These are phyloP conservation scores for Theileria orientalis DNA, from an alignment of 169 alveolate genomes.

Conservation along the genomic window DNA sequence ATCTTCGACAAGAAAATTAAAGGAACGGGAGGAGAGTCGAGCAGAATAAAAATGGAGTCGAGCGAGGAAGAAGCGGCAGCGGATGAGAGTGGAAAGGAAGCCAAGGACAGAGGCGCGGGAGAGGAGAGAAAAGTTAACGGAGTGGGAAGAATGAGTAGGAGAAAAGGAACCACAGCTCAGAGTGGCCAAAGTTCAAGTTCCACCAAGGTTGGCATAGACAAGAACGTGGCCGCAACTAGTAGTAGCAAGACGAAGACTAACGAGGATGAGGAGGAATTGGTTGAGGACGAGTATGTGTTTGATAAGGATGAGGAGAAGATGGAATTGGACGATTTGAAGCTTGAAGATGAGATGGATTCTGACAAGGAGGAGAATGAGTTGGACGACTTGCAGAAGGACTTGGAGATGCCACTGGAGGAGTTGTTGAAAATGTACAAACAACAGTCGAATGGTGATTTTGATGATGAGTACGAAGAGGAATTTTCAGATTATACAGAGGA, in stretches of 20 bases:
- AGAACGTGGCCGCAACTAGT: not conserved
- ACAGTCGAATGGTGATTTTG: constrained; percentile 12
- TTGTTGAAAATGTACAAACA: constrained; percentile 34
- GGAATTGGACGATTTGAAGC: constrained; percentile 36
- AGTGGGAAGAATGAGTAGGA: not conserved
- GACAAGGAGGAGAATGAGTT: constrained; percentile 46
- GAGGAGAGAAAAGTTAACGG: no score
- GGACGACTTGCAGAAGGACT: constrained; percentile 40
- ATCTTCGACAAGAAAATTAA: constrained; percentile 5
- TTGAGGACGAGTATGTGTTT: constrained; percentile 40
- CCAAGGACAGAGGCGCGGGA: not conserved
- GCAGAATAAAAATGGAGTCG: not conserved
- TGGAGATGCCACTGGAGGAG: constrained; percentile 54
- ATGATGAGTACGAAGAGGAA: not conserved
- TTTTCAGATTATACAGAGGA: not conserved
- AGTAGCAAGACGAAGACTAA: no score
- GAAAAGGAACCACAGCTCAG: not conserved
- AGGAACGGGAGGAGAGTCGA: not conserved
- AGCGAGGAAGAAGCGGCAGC: not conserved
- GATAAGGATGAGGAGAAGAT: constrained; percentile 42
- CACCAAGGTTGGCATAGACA: no score
- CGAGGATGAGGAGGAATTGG: not conserved
- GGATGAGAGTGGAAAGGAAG: not conserved
- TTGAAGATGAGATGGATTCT: constrained; percentile 53
- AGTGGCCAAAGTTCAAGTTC: not conserved